These are phyloP conservation scores for Prunus persica DNA, from an alignment of 306 rosid species.

Conservation along the genomic window DNA sequence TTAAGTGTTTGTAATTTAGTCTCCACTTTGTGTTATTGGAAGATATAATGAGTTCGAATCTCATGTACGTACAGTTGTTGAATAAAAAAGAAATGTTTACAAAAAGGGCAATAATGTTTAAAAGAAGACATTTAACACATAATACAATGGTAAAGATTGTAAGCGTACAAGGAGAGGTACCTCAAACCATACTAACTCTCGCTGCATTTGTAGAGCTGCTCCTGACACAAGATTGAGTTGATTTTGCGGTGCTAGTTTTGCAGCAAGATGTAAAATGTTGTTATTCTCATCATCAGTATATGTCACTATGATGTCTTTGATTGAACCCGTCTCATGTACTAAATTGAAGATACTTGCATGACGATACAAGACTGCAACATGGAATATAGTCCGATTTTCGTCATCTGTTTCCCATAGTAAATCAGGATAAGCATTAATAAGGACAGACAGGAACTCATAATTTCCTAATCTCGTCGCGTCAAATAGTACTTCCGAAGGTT, in stretches of 20 bases:
- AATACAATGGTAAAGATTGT: no score
- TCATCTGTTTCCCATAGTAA: conserved; percentile 16
- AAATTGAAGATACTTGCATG: conserved; percentile 24
- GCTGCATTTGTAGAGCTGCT: conserved; percentile 37
- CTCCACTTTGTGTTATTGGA: no score
- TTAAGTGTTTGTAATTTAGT: no score
- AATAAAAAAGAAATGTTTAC: no score
- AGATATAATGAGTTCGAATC: no score
- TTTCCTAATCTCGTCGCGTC: conserved; percentile 29
- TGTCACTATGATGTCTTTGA: conserved; percentile 16
- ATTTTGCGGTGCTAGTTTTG: conserved; percentile 18
- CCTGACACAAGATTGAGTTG: conserved; percentile 29
- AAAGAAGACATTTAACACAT: no score
- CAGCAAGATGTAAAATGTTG: conserved; percentile 30
- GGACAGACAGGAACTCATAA: conserved; percentile 22
- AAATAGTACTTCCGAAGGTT: not conserved
- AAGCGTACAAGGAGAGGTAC: not conserved
- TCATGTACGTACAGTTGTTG: no score
- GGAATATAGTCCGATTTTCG: conserved; percentile 18
- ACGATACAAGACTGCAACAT: conserved; percentile 26
- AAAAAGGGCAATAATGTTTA: no score
- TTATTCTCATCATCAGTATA: not conserved
- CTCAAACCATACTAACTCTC: conserved; percentile 33
- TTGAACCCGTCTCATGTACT: conserved; percentile 20
- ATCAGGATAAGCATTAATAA: conserved; percentile 21